Evolutionary conservation across 1,284 basidiomycete species (phyloP).

Genomic region (Mycena citricolor): DNA sequence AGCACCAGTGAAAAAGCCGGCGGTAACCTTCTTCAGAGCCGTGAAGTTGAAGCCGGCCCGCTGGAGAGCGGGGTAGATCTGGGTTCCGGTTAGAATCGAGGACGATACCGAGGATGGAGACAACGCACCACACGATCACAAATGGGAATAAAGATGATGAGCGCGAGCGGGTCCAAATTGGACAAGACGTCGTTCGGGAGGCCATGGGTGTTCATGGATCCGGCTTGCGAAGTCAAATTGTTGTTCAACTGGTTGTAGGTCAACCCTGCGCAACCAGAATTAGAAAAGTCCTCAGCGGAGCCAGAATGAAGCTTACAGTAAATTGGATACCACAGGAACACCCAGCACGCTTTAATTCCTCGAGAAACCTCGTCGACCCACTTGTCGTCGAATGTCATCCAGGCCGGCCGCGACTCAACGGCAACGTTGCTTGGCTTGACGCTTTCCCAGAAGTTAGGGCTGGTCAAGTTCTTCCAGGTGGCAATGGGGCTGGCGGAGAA

Average conservation of each 20-base stretch:
- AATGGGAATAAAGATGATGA: conserved; percentile 75
- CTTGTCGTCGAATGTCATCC: conserved; percentile 76
- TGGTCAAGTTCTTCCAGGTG: conserved; percentile 48
- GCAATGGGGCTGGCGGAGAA: conserved; percentile 60
- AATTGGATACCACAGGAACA: conserved; percentile 78
- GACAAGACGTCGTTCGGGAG: conserved; percentile 79
- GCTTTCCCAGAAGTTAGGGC: conserved; percentile 76
- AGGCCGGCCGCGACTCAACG: conserved; percentile 43
- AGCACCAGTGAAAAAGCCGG: conserved; percentile 69
- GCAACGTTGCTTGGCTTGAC: conserved; percentile 65
- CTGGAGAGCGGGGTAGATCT: conserved; percentile 77
- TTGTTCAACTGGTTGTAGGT: conserved; percentile 76
- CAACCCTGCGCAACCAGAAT: conserved; percentile 50
- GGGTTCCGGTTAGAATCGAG: not conserved
- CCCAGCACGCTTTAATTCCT: conserved; percentile 81
- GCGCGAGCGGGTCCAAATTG: conserved; percentile 76
- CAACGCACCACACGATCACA: conserved; percentile 54
- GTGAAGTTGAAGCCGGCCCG: conserved; percentile 66
- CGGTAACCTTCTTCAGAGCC: conserved; percentile 72
- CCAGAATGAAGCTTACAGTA: conserved; percentile 50
- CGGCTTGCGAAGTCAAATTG: conserved; percentile 79
- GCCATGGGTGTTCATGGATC: conserved; percentile 70
- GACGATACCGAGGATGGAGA: not conserved
- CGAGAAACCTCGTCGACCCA: conserved; percentile 85
- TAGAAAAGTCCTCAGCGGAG: not conserved